Conservation (phyloP, 495 filamentous ascomycete species). For the Podospora tetraspora region DNA sequence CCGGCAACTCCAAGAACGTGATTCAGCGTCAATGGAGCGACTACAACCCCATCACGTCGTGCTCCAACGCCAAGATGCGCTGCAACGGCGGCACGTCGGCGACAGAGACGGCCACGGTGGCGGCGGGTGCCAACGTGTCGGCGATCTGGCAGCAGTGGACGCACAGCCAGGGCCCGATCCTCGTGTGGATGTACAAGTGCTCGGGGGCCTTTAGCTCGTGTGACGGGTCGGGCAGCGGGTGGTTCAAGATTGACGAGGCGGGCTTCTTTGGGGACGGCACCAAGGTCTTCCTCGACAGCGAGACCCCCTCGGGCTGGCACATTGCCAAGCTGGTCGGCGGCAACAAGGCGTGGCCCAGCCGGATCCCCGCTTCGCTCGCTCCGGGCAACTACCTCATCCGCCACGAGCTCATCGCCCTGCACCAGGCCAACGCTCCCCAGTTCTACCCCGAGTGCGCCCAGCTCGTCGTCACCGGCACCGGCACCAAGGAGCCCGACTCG, state of each 20-base stretch:
- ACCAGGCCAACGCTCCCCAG: conserved; percentile 55
- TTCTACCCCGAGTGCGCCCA: conserved; percentile 59
- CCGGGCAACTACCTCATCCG: conserved; percentile 55
- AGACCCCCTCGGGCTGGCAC: conserved; percentile 27
- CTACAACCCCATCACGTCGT: conserved; percentile 48
- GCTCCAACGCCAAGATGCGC: conserved; percentile 39
- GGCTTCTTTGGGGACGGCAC: conserved; percentile 39
- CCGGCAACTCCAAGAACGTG: conserved; percentile 38
- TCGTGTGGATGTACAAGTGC: conserved; percentile 53
- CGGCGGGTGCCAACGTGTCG: conserved; percentile 44
- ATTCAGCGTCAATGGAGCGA: conserved; percentile 53
- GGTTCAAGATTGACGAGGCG: conserved; percentile 59
- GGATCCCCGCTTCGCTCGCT: conserved; percentile 45
- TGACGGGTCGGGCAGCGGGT: conserved; percentile 42
- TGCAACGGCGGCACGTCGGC: conserved; percentile 54
- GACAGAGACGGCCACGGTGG: conserved; percentile 36
- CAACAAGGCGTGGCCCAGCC: conserved; percentile 48
- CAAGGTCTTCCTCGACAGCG: conserved; percentile 30
- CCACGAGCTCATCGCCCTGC: conserved; percentile 55
- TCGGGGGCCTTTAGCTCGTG: conserved; percentile 41
- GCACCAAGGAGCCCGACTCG: conserved; percentile 39
- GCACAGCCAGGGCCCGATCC: conserved; percentile 51
- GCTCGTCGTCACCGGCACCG: conserved; percentile 47
- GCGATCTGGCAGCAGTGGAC: conserved; percentile 54
- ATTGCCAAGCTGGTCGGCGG: conserved; percentile 40